Percentiles rank a stretch among this genome's conserved stretches.
These are phyloP conservation scores for Baorangia bicolor DNA, from an alignment of 768 basidiomycete genomes.

Conservation along the genomic window DNA sequence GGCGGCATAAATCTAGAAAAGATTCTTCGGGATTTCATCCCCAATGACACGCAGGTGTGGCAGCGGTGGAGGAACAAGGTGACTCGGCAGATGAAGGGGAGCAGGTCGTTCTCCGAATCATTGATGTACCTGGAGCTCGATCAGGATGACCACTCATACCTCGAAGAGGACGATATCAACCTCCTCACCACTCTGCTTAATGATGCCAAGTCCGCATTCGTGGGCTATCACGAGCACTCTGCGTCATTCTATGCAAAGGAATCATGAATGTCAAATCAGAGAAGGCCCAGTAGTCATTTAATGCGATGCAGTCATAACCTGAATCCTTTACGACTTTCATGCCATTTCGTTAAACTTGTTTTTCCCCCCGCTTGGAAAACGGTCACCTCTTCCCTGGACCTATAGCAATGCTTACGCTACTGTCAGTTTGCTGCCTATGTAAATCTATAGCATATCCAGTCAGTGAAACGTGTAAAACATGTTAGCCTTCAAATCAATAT, in stretches of 20 bases:
- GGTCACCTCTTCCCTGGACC: background rate
- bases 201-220: conserved; percentile 21
- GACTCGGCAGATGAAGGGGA: conserved; percentile 16
- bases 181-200: conserved; percentile 18
- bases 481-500: no score
- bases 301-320: background rate
- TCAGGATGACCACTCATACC: conserved; percentile 4
- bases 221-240: conserved; percentile 14
- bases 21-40: conserved; percentile 22
- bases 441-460: background rate
- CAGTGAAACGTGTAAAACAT: no score
- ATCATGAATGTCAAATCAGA: background rate
- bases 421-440: no score
- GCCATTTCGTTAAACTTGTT: background rate
- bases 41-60: conserved; percentile 27
- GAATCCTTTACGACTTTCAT: background rate
- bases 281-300: background rate
- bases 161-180: conserved; percentile 7
- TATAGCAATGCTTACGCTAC: background rate
- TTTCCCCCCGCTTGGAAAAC: background rate
- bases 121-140: conserved; percentile 1
- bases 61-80: conserved; percentile 26
- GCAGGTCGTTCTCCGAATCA: background rate
- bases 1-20: conserved; percentile 6
- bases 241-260: background rate